Conservation (phyloP, 345 rosid species). For the Lepidium didymum region DNA sequence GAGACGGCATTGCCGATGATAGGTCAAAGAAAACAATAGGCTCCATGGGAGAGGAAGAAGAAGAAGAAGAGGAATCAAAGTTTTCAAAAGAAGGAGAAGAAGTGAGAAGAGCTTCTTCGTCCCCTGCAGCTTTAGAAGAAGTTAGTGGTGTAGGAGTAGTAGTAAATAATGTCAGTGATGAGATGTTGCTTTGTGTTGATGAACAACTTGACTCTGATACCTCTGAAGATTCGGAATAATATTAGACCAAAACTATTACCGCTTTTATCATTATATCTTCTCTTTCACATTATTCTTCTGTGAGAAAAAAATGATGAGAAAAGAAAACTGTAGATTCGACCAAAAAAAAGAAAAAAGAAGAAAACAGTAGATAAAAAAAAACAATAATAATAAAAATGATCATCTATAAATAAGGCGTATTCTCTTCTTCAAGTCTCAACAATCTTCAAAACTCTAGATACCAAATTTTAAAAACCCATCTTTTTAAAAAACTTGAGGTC, state of each 20-base stretch:
- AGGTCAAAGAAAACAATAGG: not conserved
- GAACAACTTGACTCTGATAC: constrained; percentile 27
- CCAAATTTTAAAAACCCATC: too few species aligned
- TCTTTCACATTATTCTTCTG: not conserved
- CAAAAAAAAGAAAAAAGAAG: too few species aligned
- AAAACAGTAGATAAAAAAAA: too few species aligned
- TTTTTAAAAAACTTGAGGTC: too few species aligned
- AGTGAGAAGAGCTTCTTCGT: not conserved
- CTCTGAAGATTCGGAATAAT: constrained; percentile 18
- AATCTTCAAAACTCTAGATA: too few species aligned
- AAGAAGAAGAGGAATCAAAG: constrained; percentile 33
- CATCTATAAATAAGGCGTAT: too few species aligned
- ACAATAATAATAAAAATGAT: too few species aligned
- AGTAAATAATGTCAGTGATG: constrained; percentile 30
- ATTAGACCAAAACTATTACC: not conserved
- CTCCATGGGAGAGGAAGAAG: not conserved
- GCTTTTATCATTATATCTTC: not conserved
- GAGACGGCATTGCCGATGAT: not conserved
- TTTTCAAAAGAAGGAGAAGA: constrained; percentile 25
- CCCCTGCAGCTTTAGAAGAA: constrained; percentile 16
- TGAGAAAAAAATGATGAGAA: not conserved
- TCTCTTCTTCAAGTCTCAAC: too few species aligned
- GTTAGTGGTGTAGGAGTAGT: constrained; percentile 22
- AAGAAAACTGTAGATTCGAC: not conserved
- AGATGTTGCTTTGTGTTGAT: constrained; percentile 35